Evolutionary conservation across 1,284 basidiomycete genomes (phyloP).

Genomic region (Stereum hirsutum): DNA sequence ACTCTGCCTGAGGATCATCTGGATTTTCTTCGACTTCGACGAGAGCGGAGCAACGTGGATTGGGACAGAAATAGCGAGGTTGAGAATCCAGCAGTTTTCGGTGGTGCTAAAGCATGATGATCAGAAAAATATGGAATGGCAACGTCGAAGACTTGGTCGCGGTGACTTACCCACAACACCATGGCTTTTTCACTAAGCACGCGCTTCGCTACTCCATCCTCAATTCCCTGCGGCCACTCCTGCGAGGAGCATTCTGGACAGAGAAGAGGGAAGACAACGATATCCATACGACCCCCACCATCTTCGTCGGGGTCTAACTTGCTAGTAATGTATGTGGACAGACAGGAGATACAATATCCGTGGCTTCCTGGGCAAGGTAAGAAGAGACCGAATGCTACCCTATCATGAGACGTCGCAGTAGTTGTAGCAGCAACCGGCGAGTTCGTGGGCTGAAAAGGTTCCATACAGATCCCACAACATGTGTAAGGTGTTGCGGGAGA

Average conservation of each 20-base stretch:
- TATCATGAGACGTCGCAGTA: constrained; percentile 25
- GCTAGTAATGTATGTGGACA: constrained; percentile 24
- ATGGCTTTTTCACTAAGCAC: constrained; percentile 24
- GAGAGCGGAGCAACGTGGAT: constrained; percentile 27
- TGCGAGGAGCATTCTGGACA: constrained; percentile 28
- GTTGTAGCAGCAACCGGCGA: constrained; percentile 24
- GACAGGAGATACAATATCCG: constrained; percentile 27
- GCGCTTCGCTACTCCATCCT: constrained; percentile 24
- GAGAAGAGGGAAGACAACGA: constrained; percentile 27
- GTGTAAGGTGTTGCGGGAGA: constrained; percentile 12
- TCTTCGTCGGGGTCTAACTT: constrained; percentile 27
- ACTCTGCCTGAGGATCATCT: constrained; percentile 24
- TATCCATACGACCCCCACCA: constrained; percentile 17
- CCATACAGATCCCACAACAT: constrained; percentile 30
- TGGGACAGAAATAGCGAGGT: constrained; percentile 29
- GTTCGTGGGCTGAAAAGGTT: constrained; percentile 25
- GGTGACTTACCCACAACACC: constrained; percentile 24
- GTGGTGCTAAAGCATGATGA: constrained; percentile 18
- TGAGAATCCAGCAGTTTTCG: constrained; percentile 28
- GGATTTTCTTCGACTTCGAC: constrained; percentile 27
- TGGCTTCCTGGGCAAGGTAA: constrained; percentile 28
- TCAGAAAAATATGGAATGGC: background rate
- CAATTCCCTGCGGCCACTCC: constrained; percentile 25
- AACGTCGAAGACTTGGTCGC: background rate
- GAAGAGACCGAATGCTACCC: constrained; percentile 25